Evolutionary conservation across 306 rosid species (phyloP).

Genomic region (Lotus japonicus): DNA sequence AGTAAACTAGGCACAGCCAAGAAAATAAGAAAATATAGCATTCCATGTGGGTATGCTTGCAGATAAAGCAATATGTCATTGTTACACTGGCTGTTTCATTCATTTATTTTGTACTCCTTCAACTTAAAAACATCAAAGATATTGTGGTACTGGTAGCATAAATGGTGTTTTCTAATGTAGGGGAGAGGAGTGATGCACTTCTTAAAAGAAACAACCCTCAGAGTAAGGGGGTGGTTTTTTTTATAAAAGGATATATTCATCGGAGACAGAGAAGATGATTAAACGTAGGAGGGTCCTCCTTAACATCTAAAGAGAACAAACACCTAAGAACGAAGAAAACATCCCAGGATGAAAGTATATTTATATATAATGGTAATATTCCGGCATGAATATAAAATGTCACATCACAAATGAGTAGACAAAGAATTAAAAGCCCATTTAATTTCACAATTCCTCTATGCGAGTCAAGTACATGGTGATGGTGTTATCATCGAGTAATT

Average conservation of each 20-base stretch:
- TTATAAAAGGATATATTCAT: not conserved
- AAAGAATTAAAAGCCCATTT: too few relatives aligned
- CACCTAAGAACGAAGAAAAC: not conserved
- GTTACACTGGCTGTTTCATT: not conserved
- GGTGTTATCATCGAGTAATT: constrained; percentile 1
- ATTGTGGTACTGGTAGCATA: not conserved
- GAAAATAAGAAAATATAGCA: not conserved
- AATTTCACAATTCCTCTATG: not conserved
- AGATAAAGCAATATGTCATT: not conserved
- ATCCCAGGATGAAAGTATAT: not conserved
- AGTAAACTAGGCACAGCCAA: not conserved
- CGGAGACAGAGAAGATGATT: not conserved
- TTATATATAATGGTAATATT: not conserved
- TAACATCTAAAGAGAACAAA: not conserved
- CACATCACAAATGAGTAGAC: not conserved
- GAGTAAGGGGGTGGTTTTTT: not conserved
- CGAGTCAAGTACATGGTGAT: not conserved
- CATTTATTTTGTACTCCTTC: not conserved
- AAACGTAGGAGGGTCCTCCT: too few relatives aligned
- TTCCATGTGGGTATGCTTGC: not conserved
- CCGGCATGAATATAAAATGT: not conserved
- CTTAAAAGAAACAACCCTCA: not conserved
- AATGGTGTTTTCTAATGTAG: not conserved
- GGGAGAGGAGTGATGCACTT: not conserved
- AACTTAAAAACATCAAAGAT: not conserved